A percentile compares a stretch with the other conserved stretches of the same genome.
phyloP scores from a whole-genome alignment of 2,329 filamentous ascomycete genomes.

The Microcyclospora tardicrescens region DNA sequence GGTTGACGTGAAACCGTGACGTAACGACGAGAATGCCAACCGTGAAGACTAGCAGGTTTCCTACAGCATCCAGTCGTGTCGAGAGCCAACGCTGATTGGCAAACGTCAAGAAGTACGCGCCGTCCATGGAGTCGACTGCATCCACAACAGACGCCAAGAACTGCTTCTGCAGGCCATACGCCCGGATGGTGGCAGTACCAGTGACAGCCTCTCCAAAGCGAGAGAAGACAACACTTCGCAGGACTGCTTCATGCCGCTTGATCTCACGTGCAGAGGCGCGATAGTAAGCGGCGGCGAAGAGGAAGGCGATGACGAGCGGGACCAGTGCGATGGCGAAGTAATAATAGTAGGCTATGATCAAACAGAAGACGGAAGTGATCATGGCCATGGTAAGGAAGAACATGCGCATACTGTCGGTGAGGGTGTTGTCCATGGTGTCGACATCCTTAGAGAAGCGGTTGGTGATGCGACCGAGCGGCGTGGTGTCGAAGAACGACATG shows the following conservation, averaged over 20 bases:
- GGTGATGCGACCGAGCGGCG: constrained; percentile 84
- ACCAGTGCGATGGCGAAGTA: constrained; percentile 64
- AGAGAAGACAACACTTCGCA: constrained; percentile 78
- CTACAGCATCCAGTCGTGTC: constrained; percentile 70
- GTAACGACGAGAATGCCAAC: constrained; percentile 86
- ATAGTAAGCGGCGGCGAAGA: constrained; percentile 78
- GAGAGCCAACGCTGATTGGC: constrained; percentile 92
- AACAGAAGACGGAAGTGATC: constrained; percentile 69
- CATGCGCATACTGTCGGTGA: constrained; percentile 84
- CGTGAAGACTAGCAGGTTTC: constrained; percentile 72
- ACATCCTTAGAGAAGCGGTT: constrained; percentile 95
- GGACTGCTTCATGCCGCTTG: constrained; percentile 82
- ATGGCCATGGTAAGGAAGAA: constrained; percentile 75
- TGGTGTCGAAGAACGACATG: constrained; percentile 94
- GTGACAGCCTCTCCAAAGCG: constrained; percentile 82
- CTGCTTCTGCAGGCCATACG: constrained; percentile 67
- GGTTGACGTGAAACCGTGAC: constrained; percentile 70
- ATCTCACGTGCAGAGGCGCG: constrained; percentile 82
- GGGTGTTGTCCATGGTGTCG: constrained; percentile 88
- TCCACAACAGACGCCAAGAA: constrained; percentile 59
- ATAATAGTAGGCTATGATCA: constrained; percentile 92
- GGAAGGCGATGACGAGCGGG: constrained; percentile 61
- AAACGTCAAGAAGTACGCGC: constrained; percentile 88
- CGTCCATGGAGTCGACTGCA: constrained; percentile 81
- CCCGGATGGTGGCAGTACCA: constrained; percentile 72